Conservation (phyloP, 2,329 filamentous ascomycete species). For the Amylocarpus encephaloides region DNA sequence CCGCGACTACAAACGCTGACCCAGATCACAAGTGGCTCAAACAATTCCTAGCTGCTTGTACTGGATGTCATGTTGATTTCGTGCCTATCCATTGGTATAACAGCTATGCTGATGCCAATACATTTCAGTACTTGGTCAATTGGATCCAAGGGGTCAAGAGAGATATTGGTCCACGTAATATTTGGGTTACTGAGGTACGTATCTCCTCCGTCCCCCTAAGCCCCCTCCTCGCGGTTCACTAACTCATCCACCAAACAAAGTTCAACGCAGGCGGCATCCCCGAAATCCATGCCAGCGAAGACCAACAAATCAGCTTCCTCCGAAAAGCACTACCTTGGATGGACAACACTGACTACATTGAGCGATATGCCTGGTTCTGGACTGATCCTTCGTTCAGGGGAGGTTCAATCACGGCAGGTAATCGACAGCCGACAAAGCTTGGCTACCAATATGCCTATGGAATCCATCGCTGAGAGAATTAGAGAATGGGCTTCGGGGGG, state of each 20-base stretch:
- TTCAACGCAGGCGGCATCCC: constrained; percentile 30
- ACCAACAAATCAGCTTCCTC: constrained; percentile 34
- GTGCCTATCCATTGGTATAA: constrained; percentile 37
- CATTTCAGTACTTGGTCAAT: constrained; percentile 38
- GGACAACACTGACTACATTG: constrained; percentile 33
- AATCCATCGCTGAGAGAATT: neutral
- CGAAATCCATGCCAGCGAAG: neutral
- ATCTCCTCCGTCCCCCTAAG: no score
- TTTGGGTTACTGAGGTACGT: constrained; percentile 23
- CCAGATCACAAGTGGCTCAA: constrained; percentile 36
- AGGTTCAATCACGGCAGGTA: neutral
- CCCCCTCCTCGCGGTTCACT: no score
- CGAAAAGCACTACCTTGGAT: constrained; percentile 36
- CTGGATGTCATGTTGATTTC: constrained; percentile 37
- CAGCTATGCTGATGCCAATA: neutral
- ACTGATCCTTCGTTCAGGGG: neutral
- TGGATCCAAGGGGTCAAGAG: constrained; percentile 30
- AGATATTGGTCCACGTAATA: neutral
- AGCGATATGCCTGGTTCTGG: constrained; percentile 33
- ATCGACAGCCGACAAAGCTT: neutral
- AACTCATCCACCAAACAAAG: no score
- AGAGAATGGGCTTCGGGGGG: neutral
- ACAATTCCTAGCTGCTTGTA: constrained; percentile 35
- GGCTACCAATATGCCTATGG: constrained; percentile 1
- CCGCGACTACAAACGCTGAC: constrained; percentile 37